These are phyloP conservation scores for Erigeron canadensis DNA, from an alignment of 129 eudicot genomes.

Conservation along the genomic window DNA sequence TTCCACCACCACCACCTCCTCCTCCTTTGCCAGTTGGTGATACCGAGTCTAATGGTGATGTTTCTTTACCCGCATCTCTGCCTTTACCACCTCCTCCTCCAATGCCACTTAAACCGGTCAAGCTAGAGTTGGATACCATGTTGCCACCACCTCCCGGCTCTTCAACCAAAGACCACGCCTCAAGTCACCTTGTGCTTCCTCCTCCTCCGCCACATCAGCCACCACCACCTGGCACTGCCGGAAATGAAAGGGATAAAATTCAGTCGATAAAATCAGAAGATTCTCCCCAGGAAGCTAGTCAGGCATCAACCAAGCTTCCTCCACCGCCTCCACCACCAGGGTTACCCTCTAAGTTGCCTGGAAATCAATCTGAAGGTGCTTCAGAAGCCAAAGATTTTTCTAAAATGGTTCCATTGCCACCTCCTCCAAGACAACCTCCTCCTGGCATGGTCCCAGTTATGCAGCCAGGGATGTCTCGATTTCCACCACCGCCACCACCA, in stretches of 20 bases:
- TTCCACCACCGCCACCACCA: constrained; percentile 81
- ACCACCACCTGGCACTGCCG: constrained; percentile 71
- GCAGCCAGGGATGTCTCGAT: constrained; percentile 80
- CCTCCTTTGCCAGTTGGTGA: constrained; percentile 85
- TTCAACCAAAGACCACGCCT: constrained; percentile 55
- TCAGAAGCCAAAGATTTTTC: constrained; percentile 51
- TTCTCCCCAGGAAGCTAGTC: constrained; percentile 30
- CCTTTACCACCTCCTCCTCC: constrained; percentile 96
- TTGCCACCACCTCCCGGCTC: constrained; percentile 63
- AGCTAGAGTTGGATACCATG: constrained; percentile 38
- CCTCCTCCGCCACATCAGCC: constrained; percentile 70
- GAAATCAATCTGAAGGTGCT: constrained; percentile 45
- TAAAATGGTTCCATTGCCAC: constrained; percentile 71
- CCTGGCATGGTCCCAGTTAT: constrained; percentile 49
- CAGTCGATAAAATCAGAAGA: constrained; percentile 53
- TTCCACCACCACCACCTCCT: constrained; percentile 83
- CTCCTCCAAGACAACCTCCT: constrained; percentile 85
- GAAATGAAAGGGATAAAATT: constrained; percentile 44
- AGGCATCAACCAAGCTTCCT: constrained; percentile 59
- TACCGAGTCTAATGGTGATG: constrained; percentile 48
- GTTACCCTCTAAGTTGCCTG: constrained; percentile 41
- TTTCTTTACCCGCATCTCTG: constrained; percentile 55
- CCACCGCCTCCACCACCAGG: constrained; percentile 91
- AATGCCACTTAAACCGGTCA: constrained; percentile 69
- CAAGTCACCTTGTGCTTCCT: constrained; percentile 51